Evolutionary conservation across 1,284 basidiomycete species (phyloP).

Genomic region (Porodaedalea pini): DNA sequence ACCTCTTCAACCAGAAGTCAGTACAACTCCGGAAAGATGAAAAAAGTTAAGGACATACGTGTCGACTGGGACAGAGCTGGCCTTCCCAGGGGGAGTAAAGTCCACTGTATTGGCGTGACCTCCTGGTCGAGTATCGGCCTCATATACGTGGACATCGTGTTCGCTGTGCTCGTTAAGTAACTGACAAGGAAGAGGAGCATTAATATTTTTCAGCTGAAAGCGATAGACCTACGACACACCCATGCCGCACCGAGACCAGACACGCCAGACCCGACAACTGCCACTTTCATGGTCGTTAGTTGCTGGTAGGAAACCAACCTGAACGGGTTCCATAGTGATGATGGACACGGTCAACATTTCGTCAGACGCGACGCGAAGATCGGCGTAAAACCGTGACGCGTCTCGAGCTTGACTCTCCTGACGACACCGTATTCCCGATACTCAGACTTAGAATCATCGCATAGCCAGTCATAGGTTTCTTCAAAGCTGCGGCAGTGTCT

Average conservation of each 20-base stretch:
- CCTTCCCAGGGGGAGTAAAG: slow-evolving; percentile 44
- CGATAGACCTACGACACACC: slow-evolving; percentile 40
- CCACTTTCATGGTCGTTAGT: slow-evolving; percentile 52
- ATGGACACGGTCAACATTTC: neutral
- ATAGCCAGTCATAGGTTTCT: too few relatives aligned
- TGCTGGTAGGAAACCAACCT: neutral
- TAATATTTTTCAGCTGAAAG: neutral
- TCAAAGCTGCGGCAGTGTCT: too few relatives aligned
- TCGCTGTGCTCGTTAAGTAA: slow-evolving; percentile 75
- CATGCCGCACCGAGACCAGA: slow-evolving; percentile 77
- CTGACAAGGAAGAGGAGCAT: slow-evolving; percentile 29
- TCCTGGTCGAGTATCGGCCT: slow-evolving; percentile 64
- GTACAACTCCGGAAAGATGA: neutral
- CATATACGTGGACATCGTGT: slow-evolving; percentile 79
- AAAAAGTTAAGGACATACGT: slow-evolving; percentile 46
- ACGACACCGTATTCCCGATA: neutral
- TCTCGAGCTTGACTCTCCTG: neutral
- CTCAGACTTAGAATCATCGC: neutral
- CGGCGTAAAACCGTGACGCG: neutral
- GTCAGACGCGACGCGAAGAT: neutral
- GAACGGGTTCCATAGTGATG: neutral
- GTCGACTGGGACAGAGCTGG: slow-evolving; percentile 54
- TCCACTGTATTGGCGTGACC: slow-evolving; percentile 79
- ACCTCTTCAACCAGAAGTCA: slow-evolving; percentile 36
- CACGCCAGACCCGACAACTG: slow-evolving; percentile 77